Conservation (phyloP, 345 rosid genomes). For the Lepidium africanum region DNA sequence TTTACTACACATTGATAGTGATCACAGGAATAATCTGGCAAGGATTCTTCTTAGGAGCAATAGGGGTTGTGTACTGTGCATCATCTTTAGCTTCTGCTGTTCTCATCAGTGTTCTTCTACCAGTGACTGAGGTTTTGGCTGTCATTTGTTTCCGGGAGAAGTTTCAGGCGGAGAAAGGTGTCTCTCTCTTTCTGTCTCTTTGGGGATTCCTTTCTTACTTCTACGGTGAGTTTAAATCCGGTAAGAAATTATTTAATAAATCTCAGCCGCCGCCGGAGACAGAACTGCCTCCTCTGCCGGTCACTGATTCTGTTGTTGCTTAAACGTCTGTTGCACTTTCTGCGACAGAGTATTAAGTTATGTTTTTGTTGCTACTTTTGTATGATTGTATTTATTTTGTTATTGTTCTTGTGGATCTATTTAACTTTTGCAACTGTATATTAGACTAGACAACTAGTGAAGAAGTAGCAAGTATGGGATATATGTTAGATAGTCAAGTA, state of each 20-base stretch:
- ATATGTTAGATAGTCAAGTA: too few species aligned
- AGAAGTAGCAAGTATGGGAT: too few species aligned
- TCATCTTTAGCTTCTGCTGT: slow-evolving; percentile 55
- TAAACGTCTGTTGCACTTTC: background rate
- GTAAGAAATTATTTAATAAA: slow-evolving; percentile 15
- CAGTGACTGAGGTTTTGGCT: slow-evolving; percentile 56
- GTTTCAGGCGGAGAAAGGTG: slow-evolving; percentile 58
- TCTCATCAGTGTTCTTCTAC: slow-evolving; percentile 41
- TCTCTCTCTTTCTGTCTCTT: slow-evolving; percentile 55
- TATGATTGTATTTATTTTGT: background rate
- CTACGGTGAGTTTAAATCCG: slow-evolving; percentile 50
- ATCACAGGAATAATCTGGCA: slow-evolving; percentile 37
- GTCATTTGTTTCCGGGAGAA: slow-evolving; percentile 57
- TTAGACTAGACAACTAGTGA: too few species aligned
- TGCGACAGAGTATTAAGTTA: background rate
- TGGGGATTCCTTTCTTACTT: slow-evolving; percentile 80
- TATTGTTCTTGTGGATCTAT: background rate
- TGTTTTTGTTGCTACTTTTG: background rate
- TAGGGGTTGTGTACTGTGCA: slow-evolving; percentile 50
- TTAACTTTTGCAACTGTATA: too few species aligned
- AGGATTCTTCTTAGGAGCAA: slow-evolving; percentile 47
- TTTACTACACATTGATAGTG: slow-evolving; percentile 39
- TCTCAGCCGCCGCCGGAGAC: slow-evolving; percentile 8
- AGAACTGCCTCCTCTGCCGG: slow-evolving; percentile 12
- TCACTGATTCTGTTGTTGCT: background rate